Base-by-base conservation (phyloP, 371 early-diverging fungal species). In the Mortierella sp. region DNA sequence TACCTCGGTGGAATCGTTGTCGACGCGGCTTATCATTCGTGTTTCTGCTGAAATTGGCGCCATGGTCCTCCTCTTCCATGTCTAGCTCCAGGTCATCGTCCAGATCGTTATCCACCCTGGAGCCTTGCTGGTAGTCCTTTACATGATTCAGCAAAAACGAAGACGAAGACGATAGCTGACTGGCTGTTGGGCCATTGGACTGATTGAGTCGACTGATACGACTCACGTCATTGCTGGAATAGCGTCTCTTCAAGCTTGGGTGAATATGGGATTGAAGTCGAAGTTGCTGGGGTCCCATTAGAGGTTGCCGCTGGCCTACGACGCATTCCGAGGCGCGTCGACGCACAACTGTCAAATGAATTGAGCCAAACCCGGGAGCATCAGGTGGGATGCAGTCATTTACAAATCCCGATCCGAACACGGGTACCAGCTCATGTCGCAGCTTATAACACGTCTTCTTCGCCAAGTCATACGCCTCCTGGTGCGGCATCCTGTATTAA, bases 381-480 rank as follows among this genome's bases (percentile, higher is more conserved):
- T 67, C 71, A 13, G 90, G 87, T 19, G 81, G 77, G 10, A 87
- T 70, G 34, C 83, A 86, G 62, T 84, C 85, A 22, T 72, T 62
- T 10, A 80, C 77, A 58, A 90, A 88, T 9, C 68, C 60, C 13
- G 83, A 84, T 0, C 90, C 90, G 70, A 90, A 90, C 37, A 90
- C 79, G 24, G 86, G 86, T 4, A 83, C 79, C 6, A 90, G 71
- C 50, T 88, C 86, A n/a, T 83, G 78, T 17, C 90, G 83, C 29
- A 90, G 81, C 34, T 79, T 71, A 71, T 80, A 88, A 16, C 88
- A 88, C 1, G 86, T 86, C 43, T 85, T 74, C 31, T 80, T 79
- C 41, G 88, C 88, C 13, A 88, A 79, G 10, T 79, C 78, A 40
- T 81, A 79, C 0, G 90, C 90, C 45, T 81, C 80, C 37, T 85